Evolutionary conservation across 352 stramenopile species (phyloP).

Genomic region (Thalassiosira delicatula): DNA sequence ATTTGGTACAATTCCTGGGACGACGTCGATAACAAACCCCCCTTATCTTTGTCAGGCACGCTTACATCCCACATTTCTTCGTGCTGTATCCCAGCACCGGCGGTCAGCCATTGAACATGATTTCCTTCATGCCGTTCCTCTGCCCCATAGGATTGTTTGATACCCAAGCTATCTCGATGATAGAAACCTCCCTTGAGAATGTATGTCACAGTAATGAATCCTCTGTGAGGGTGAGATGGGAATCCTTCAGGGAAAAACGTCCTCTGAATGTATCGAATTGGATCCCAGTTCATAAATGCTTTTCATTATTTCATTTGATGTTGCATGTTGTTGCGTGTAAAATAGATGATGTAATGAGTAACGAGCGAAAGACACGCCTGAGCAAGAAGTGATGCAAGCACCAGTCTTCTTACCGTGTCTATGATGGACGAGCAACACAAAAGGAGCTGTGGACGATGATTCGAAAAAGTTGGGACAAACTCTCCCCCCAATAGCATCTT

Average conservation of each 20-base stretch:
- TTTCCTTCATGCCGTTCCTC: slow-evolving; percentile 63
- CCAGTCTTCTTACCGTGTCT: no score
- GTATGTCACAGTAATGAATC: no score
- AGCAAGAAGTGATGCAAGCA: no score
- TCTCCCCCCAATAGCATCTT: slow-evolving; percentile 70
- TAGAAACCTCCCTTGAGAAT: slow-evolving; percentile 88
- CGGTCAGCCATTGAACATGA: slow-evolving; percentile 87
- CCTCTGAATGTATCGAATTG: no score
- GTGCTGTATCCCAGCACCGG: slow-evolving; percentile 86
- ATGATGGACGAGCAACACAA: slow-evolving; percentile 86
- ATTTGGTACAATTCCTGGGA: slow-evolving; percentile 86
- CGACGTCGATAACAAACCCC: slow-evolving; percentile 40
- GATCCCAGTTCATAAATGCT: no score
- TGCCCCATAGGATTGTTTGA: slow-evolving; percentile 82
- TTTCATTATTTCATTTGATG: no score
- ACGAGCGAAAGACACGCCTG: no score
- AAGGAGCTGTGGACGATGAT: slow-evolving; percentile 66
- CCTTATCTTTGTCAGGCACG: slow-evolving; percentile 46
- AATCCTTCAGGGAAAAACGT: no score
- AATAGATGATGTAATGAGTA: no score
- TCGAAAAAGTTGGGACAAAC: slow-evolving; percentile 82
- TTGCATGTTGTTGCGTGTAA: no score
- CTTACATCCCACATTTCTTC: slow-evolving; percentile 87
- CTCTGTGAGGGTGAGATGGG: no score
- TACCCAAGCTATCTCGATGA: slow-evolving; percentile 87